These are phyloP conservation scores for Lathyrus aphaca DNA, from an alignment of 306 rosid species.

Conservation along the genomic window DNA sequence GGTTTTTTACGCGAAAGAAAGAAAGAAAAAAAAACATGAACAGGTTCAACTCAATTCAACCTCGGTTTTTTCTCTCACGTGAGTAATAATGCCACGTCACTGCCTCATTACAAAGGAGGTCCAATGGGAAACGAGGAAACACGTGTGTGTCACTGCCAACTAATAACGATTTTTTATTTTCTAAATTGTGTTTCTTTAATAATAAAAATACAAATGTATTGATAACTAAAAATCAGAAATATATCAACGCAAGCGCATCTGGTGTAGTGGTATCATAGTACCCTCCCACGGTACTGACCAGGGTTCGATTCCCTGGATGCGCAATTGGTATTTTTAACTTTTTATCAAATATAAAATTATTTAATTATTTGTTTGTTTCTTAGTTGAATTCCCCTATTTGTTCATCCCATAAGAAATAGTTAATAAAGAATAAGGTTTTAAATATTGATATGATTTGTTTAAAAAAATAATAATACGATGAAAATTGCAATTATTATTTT, in stretches of 20 bases:
- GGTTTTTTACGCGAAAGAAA: constrained; percentile 10
- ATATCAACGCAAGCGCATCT: constrained; percentile 65
- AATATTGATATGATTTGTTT: too few species aligned
- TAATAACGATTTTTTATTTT: not conserved
- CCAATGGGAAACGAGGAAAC: not conserved
- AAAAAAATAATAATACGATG: too few species aligned
- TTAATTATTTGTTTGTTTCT: too few species aligned
- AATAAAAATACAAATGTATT: too few species aligned
- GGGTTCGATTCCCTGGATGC: constrained; percentile 99
- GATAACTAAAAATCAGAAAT: too few species aligned
- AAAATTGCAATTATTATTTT: too few species aligned
- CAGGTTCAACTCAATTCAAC: constrained; percentile 19
- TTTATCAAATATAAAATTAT: too few species aligned
- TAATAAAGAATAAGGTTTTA: too few species aligned
- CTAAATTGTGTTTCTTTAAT: too few species aligned
- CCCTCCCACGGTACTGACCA: constrained; percentile 99
- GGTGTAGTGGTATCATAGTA: constrained; percentile 99
- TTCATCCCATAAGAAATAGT: too few species aligned
- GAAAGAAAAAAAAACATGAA: not conserved
- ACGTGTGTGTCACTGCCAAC: not conserved
- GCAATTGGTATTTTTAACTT: constrained; percentile 34
- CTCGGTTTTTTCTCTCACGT: not conserved
- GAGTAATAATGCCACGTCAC: not conserved
- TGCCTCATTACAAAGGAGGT: not conserved
- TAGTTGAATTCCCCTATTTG: too few species aligned